Evolutionary conservation across 2,329 filamentous ascomycete species (phyloP).

Genomic region (Aspergillus persii): DNA sequence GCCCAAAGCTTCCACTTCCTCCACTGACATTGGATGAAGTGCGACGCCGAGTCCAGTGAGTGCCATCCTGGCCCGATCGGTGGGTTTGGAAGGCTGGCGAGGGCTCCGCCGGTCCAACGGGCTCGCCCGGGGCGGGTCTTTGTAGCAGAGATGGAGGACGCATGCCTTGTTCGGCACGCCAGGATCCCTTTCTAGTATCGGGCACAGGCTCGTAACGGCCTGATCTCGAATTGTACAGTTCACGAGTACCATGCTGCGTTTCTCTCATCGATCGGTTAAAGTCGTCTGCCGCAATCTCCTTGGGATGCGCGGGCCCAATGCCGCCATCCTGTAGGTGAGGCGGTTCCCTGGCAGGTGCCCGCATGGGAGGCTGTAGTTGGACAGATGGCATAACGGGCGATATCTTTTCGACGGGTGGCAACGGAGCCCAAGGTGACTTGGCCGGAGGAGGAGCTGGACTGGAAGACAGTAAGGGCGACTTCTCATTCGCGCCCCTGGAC

Average conservation of each 20-base stretch:
- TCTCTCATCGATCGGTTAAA: conserved; percentile 87
- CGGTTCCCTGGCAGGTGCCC: conserved; percentile 54
- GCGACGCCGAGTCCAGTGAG: conserved; percentile 69
- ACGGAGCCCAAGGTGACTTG: conserved; percentile 87
- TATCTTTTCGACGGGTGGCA: conserved; percentile 81
- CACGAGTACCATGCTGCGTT: conserved; percentile 61
- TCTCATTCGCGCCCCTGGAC: conserved; percentile 53
- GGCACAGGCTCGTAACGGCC: conserved; percentile 86
- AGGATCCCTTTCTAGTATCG: conserved; percentile 68
- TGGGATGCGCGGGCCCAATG: conserved; percentile 55
- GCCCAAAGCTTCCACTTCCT: conserved; percentile 68
- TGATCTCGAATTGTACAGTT: conserved; percentile 93
- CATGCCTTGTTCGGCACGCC: conserved; percentile 64
- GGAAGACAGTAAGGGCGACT: conserved; percentile 48
- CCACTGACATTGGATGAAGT: conserved; percentile 91
- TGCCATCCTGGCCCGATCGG: conserved; percentile 63
- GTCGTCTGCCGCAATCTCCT: conserved; percentile 90
- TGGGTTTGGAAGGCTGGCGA: conserved; percentile 83
- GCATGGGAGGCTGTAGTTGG: conserved; percentile 43
- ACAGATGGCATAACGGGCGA: conserved; percentile 62
- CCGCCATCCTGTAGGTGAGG: conserved; percentile 55
- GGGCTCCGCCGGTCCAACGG: conserved; percentile 70
- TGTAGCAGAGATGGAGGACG: conserved; percentile 79
- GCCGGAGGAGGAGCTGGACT: conserved; percentile 59
- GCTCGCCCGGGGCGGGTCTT: conserved; percentile 62